Percentiles rank a stretch among this genome's conserved stretches.
Evolutionary conservation across 1,284 basidiomycete genomes (phyloP).

Genomic region (Pascua sp.): DNA sequence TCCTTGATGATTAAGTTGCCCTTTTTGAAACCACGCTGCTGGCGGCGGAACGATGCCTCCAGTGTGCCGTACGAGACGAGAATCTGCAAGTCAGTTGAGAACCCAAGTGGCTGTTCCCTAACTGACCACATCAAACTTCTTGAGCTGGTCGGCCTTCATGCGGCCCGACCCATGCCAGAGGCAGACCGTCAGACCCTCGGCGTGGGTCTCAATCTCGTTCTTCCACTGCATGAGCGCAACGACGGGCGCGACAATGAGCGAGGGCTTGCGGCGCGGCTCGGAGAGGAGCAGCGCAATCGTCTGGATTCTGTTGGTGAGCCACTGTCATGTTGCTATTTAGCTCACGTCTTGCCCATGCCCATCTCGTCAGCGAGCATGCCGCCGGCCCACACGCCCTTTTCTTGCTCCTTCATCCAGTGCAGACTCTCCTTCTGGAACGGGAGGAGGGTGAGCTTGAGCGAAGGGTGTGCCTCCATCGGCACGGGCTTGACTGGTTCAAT

Average conservation of each 20-base stretch:
- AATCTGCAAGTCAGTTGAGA: slow-evolving; percentile 26
- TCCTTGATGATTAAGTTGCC: slow-evolving; percentile 84
- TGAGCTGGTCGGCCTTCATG: slow-evolving; percentile 61
- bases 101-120: slow-evolving; percentile 10
- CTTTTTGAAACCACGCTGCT: slow-evolving; percentile 85
- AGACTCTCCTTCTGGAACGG: slow-evolving; percentile 85
- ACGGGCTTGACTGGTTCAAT: slow-evolving; percentile 65
- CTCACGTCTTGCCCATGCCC: slow-evolving; percentile 82
- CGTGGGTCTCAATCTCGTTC: slow-evolving; percentile 84
- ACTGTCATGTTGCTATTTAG: neutral
- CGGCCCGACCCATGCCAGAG: slow-evolving; percentile 82
- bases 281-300: slow-evolving; percentile 86
- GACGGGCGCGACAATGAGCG: slow-evolving; percentile 90
- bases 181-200: slow-evolving; percentile 69
- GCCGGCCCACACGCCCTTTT: slow-evolving; percentile 79
- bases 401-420: slow-evolving; percentile 94
- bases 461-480: slow-evolving; percentile 71
- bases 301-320: slow-evolving; percentile 67
- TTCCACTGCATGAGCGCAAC: slow-evolving; percentile 99
- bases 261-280: slow-evolving; percentile 63
- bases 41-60: slow-evolving; percentile 89
- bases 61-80: slow-evolving; percentile 67
- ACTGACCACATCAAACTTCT: slow-evolving; percentile 80
- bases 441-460: slow-evolving; percentile 64
- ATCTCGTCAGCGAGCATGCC: slow-evolving; percentile 78